Conservation (phyloP, 768 basidiomycete species). For the Amylocystis lapponica region DNA sequence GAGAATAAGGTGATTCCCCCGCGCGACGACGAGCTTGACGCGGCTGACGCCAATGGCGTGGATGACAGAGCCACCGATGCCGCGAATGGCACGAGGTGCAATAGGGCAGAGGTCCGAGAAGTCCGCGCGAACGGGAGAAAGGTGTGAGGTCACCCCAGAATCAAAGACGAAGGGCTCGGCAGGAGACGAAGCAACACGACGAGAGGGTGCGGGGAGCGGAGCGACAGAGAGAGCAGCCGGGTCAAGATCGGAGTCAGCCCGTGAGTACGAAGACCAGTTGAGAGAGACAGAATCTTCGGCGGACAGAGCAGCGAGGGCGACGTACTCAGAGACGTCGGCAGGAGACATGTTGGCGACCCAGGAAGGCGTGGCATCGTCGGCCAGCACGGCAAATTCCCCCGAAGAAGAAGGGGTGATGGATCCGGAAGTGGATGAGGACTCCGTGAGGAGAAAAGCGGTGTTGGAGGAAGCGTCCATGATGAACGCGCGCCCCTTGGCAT, state of each 20-base stretch:
- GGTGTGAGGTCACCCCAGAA: neutral
- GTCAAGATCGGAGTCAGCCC: neutral
- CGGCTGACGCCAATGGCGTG: neutral
- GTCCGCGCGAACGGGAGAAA: neutral
- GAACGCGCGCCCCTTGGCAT: neutral
- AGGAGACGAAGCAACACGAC: neutral
- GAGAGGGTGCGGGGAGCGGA: neutral
- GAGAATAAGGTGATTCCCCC: neutral
- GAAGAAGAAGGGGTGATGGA: neutral
- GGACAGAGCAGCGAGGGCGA: neutral
- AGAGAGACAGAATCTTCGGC: neutral
- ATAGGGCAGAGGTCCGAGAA: neutral
- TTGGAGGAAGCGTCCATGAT: neutral
- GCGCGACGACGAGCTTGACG: neutral
- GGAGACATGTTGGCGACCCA: neutral
- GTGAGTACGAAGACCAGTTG: neutral
- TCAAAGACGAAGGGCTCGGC: neutral
- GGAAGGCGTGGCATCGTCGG: neutral
- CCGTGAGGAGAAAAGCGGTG: neutral
- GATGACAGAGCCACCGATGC: conserved; percentile 1
- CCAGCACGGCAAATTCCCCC: neutral
- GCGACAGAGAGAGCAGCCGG: neutral
- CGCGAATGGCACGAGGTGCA: neutral
- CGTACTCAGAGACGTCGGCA: neutral
- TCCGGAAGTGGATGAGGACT: neutral